Conservation (phyloP, 805 yeast genomes). For the Candida golubevii region DNA sequence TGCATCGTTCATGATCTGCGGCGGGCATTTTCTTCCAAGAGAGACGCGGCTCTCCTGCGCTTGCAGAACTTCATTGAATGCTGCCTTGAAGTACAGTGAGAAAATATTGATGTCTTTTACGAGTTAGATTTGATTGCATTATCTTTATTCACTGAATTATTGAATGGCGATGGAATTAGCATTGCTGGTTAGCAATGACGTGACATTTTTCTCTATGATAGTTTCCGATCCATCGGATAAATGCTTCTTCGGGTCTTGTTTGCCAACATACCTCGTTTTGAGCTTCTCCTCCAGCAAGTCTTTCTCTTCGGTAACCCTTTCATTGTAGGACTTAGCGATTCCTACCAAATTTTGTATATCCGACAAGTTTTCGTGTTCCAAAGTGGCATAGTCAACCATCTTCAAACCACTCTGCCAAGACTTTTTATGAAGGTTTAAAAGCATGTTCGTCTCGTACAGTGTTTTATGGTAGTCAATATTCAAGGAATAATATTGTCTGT, state of each 20-base stretch:
- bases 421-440: conserved; percentile 87
- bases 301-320: conserved; percentile 88
- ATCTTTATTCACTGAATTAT: conserved; percentile 23
- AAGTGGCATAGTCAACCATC: conserved; percentile 69
- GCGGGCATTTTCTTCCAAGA: conserved; percentile 9
- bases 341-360: conserved; percentile 77
- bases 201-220: conserved; percentile 85
- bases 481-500: conserved; percentile 93
- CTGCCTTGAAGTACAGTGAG: conserved; percentile 10
- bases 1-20: conserved; percentile 11
- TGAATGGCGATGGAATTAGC: conserved; percentile 88
- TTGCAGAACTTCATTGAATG: conserved; percentile 2
- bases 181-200: conserved; percentile 80
- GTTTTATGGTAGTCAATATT: conserved; percentile 95
- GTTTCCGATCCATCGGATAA: conserved; percentile 82
- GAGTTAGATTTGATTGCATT: not conserved
- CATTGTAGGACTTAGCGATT: conserved; percentile 84
- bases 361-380: conserved; percentile 70
- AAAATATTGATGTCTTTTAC: conserved; percentile 1
- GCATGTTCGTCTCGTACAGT: conserved; percentile 86
- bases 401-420: conserved; percentile 93
- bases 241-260: conserved; percentile 98
- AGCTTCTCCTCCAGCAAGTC: conserved; percentile 83
- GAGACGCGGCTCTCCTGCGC: conserved; percentile 1
- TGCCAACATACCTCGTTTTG: conserved; percentile 95